Evolutionary conservation across 768 basidiomycete species (phyloP).

Genomic region (Lepiota brunneoincarnata): DNA sequence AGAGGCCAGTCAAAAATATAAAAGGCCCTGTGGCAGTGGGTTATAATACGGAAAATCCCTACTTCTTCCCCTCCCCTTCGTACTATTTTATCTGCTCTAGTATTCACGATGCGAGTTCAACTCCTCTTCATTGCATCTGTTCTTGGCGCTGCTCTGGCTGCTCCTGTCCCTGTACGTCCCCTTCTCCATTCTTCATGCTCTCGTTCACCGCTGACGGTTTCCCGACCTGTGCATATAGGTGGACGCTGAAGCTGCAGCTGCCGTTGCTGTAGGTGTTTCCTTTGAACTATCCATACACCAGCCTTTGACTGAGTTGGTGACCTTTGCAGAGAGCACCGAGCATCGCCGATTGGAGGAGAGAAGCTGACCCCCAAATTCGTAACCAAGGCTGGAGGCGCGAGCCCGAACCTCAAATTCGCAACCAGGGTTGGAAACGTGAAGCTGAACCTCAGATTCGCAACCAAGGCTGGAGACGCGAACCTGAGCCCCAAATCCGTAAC

Average conservation of each 20-base stretch:
- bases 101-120: constrained; percentile 1
- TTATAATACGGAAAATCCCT: not conserved
- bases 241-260: not conserved
- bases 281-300: not conserved
- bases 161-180: constrained; percentile 13
- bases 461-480: constrained; percentile 10
- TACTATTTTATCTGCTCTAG: too few relatives aligned
- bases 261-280: not conserved
- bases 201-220: not conserved
- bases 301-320: not conserved
- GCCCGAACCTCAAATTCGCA: too few relatives aligned
- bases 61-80: not conserved
- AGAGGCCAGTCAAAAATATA: not conserved
- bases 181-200: not conserved
- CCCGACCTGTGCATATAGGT: not conserved
- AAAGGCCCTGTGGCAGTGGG: not conserved
- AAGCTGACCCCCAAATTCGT: constrained; percentile 16
- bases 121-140: constrained; percentile 8
- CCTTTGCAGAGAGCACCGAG: constrained; percentile 5
- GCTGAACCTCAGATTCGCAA: constrained; percentile 2
- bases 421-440: constrained; percentile 9
- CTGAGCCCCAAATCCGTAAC: not conserved
- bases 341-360: constrained; percentile 14
- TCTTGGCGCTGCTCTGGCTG: constrained; percentile 5
- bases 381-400: constrained; percentile 18